Evolutionary conservation across 768 basidiomycete species (phyloP).

Genomic region (Pulveroboletus sp.): DNA sequence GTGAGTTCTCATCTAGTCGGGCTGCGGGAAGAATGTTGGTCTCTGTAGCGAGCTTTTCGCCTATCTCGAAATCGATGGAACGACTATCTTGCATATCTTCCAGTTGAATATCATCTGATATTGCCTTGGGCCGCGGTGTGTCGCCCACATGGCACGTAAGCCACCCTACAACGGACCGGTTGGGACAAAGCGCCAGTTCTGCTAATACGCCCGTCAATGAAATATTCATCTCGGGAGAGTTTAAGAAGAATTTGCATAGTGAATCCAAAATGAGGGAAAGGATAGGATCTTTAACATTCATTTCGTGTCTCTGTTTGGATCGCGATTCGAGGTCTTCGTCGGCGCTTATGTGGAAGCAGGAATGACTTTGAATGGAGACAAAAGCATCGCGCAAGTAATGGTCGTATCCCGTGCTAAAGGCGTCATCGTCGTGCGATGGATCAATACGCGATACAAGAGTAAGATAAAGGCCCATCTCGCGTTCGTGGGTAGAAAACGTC

Average conservation of each 20-base stretch:
- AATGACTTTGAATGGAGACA: conserved; percentile 58
- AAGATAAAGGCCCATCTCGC: conserved; percentile 78
- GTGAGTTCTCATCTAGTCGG: conserved; percentile 63
- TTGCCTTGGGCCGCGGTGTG: conserved; percentile 11
- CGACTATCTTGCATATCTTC: conserved; percentile 70
- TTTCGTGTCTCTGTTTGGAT: conserved; percentile 58
- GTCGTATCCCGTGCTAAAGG: conserved; percentile 81
- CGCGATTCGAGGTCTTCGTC: conserved; percentile 38
- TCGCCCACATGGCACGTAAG: conserved; percentile 62
- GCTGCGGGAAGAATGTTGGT: conserved; percentile 58
- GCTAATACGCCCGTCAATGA: conserved; percentile 81
- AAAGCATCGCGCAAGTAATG: conserved; percentile 79
- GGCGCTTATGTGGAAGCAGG: conserved; percentile 46
- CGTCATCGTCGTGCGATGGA: conserved; percentile 61
- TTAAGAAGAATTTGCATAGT: conserved; percentile 75
- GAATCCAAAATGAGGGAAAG: conserved; percentile 65
- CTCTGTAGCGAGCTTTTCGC: conserved; percentile 57
- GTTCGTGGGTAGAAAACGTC: conserved; percentile 76
- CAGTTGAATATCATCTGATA: conserved; percentile 6
- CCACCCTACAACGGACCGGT: conserved; percentile 87
- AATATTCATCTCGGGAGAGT: conserved; percentile 83
- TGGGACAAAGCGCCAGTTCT: conserved; percentile 77
- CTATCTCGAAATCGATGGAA: conserved; percentile 73
- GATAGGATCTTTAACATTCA: conserved; percentile 75
- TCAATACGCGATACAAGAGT: conserved; percentile 74